These are phyloP conservation scores for Claviceps spartinae DNA, from an alignment of 2,329 filamentous ascomycete genomes.

Conservation along the genomic window DNA sequence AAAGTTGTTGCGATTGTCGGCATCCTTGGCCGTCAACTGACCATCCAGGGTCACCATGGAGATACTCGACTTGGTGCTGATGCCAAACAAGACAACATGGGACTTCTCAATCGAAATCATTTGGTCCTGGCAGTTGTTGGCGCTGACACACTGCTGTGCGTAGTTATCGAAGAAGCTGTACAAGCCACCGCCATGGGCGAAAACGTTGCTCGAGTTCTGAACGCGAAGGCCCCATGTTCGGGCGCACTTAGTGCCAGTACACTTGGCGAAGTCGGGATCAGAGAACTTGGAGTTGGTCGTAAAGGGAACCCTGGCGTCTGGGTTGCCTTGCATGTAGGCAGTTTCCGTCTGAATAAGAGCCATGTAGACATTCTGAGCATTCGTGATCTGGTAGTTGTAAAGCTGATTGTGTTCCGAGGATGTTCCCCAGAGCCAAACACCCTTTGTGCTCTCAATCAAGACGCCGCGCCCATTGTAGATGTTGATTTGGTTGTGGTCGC, in stretches of 20 bases:
- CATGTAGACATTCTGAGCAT: constrained; percentile 70
- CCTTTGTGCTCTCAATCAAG: constrained; percentile 58
- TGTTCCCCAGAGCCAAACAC: constrained; percentile 72
- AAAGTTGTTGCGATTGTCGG: constrained; percentile 52
- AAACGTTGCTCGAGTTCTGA: constrained; percentile 50
- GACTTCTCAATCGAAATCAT: constrained; percentile 62
- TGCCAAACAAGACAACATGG: constrained; percentile 49
- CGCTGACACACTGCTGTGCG: constrained; percentile 51
- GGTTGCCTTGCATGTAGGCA: constrained; percentile 76
- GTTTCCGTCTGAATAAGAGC: constrained; percentile 81
- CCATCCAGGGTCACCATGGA: constrained; percentile 61
- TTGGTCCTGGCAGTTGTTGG: constrained; percentile 61
- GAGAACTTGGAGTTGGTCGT: constrained; percentile 39
- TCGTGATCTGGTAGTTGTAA: constrained; percentile 76
- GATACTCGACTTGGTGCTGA: constrained; percentile 60
- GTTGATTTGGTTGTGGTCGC: constrained; percentile 64
- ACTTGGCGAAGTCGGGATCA: constrained; percentile 57
- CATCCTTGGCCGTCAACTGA: constrained; percentile 35
- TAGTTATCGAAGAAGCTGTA: constrained; percentile 84
- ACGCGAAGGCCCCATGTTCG: constrained; percentile 69
- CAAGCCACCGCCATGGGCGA: constrained; percentile 59
- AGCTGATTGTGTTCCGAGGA: constrained; percentile 51
- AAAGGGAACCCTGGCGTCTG: constrained; percentile 55
- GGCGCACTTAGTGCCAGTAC: constrained; percentile 42
- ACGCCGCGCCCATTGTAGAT: constrained; percentile 83